These are phyloP conservation scores for Ascochyta koolunga DNA, from an alignment of 2,329 filamentous ascomycete genomes.

Conservation along the genomic window DNA sequence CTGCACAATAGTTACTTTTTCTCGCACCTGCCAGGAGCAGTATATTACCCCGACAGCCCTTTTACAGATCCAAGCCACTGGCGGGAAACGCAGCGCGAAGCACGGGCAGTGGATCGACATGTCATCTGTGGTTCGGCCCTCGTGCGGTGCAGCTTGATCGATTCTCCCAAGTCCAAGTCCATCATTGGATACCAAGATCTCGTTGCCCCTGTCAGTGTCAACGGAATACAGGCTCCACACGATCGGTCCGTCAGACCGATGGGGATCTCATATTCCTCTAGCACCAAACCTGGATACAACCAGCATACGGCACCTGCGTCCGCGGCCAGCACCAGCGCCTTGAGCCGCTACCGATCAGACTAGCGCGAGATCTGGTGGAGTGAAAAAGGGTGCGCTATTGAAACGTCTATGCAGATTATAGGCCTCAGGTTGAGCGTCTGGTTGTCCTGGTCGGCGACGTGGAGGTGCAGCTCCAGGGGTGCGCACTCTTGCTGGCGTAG, in stretches of 20 bases:
- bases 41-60: background rate
- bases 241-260: constrained; percentile 5
- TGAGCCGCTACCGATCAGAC: constrained; percentile 1
- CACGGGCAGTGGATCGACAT: constrained; percentile 3
- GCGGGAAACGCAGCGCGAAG: background rate
- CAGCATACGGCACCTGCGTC: constrained; percentile 13
- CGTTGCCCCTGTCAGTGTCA: too few relatives aligned
- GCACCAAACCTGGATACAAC: background rate
- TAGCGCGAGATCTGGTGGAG: background rate
- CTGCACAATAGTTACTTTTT: constrained; percentile 3
- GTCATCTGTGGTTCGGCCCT: constrained; percentile 1
- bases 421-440: background rate
- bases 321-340: constrained; percentile 1
- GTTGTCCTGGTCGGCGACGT: background rate
- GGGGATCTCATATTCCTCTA: background rate
- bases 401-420: constrained; percentile 12
- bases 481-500: too few relatives aligned
- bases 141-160: constrained; percentile 6
- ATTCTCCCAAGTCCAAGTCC: too few relatives aligned
- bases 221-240: background rate
- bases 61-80: background rate
- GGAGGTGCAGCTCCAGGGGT: background rate
- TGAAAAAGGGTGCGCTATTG: background rate
- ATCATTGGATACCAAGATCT: too few relatives aligned
- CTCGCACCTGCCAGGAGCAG: constrained; percentile 1